Conservation (phyloP, 1,284 basidiomycete genomes). For the Apiotrichum veenhuisii region DNA sequence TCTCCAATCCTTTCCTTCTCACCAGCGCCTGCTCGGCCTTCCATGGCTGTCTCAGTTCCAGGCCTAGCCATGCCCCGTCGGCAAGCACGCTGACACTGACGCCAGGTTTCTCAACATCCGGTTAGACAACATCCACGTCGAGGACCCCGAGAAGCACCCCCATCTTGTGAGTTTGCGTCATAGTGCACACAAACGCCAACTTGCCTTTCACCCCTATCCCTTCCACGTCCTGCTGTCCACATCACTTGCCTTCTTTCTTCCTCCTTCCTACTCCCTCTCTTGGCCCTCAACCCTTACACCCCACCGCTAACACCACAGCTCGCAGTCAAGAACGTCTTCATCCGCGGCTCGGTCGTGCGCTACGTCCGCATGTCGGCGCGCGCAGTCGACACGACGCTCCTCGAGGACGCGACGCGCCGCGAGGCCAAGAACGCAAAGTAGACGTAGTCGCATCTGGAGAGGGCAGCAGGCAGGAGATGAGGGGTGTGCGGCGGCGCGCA, state of each 20-base stretch:
- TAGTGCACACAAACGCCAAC: no score
- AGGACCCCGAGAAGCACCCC: slow-evolving; percentile 88
- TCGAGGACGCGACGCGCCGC: slow-evolving; percentile 94
- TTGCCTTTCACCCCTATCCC: slow-evolving; percentile 2
- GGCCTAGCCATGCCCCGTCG: no score
- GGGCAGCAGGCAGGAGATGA: no score
- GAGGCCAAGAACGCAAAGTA: slow-evolving; percentile 2
- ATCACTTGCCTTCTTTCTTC: not conserved
- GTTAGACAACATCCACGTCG: slow-evolving; percentile 86
- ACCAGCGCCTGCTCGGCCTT: no score
- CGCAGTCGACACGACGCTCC: slow-evolving; percentile 88
- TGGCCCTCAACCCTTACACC: not conserved
- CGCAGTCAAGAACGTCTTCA: slow-evolving; percentile 98
- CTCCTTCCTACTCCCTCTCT: not conserved
- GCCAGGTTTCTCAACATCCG: slow-evolving; percentile 95
- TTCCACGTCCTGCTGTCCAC: slow-evolving; percentile 7
- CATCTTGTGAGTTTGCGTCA: slow-evolving; percentile 72
- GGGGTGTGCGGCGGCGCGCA: not conserved
- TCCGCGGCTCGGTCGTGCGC: slow-evolving; percentile 94
- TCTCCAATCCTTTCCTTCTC: not conserved
- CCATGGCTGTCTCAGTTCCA: no score
- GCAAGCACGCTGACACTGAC: not conserved
- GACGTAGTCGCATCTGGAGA: not conserved
- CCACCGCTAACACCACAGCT: slow-evolving; percentile 59
- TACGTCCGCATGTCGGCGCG: slow-evolving; percentile 92